Conservation (phyloP, 208 protist genomes). For the Herpetomonas muscarum region DNA sequence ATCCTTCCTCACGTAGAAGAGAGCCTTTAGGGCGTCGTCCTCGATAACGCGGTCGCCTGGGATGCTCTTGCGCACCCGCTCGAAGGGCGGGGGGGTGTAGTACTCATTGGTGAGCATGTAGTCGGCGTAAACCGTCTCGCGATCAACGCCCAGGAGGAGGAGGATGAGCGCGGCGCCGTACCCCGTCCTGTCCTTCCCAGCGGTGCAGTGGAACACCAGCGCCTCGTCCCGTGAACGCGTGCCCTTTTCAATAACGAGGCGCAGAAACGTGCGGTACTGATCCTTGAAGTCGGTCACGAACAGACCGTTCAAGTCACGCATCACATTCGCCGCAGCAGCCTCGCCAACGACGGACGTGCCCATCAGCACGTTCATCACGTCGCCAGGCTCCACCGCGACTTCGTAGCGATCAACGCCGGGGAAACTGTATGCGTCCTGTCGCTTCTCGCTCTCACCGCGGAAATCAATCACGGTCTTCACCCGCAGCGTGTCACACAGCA, state of each 20-base stretch:
- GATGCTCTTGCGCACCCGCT: constrained; percentile 3
- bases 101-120: constrained; percentile 35
- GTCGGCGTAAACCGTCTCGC: constrained; percentile 29
- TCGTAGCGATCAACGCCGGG: constrained; percentile 17
- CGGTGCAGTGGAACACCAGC: constrained; percentile 52
- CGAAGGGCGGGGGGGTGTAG: constrained; percentile 7
- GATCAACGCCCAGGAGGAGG: constrained; percentile 21
- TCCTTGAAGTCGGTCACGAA: constrained; percentile 21
- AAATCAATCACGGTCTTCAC: constrained; percentile 36
- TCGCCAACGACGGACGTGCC: neutral
- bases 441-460: constrained; percentile 16
- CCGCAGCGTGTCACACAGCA: constrained; percentile 10
- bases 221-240: too few relatives aligned
- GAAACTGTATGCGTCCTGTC: constrained; percentile 20
- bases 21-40: constrained; percentile 9
- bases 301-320: neutral
- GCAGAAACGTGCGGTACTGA: constrained; percentile 24
- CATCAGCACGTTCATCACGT: neutral
- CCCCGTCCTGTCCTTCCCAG: constrained; percentile 55
- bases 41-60: constrained; percentile 3
- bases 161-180: constrained; percentile 33
- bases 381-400: constrained; percentile 11
- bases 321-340: neutral
- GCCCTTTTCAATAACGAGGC: constrained; percentile 4
- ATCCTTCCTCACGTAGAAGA: constrained; percentile 6